Evolutionary conservation across 768 basidiomycete species (phyloP), one percentile per base, ranked within the genome.

Genomic region (Trametopsis cervina): DNA sequence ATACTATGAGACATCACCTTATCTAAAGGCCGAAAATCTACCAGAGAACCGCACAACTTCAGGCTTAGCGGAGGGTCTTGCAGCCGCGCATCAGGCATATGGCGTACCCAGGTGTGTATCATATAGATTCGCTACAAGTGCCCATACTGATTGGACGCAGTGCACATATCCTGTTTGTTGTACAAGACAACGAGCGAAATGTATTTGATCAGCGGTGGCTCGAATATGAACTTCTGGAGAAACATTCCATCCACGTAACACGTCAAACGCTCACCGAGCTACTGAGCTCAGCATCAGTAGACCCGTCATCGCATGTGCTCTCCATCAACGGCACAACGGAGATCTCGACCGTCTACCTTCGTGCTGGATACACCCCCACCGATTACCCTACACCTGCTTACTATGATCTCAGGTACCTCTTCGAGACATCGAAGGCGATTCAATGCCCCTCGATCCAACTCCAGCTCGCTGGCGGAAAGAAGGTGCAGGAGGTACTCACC

Each of bases 401-500:
- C 41, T 98, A 89, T 68, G 60, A 65, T 6, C 86, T 82, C 1
- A 87, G 95, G 6, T 76, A 86, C 56, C 65, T 80, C 12, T 73
- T 98, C 27, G 94, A 98, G 62, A 73, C 80, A 33, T 88, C 86
- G 4, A 70, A 66, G 44, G 92, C 95, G 0, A 92, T 93, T 71
- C 95, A 97, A 54, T 99, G 95, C 60, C 95, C 95, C 0, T 80
- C 81, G 1, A 80, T 97, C 55, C 81, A 86, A 4, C 74, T 98
- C 12, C 95, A 98, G 55, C 80, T 97, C n/a, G 92, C 94, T 0
- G 95, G 95, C 0, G 83, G 85, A 2, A 99, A 99, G 73, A 96
- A 96, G 61, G 81, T 99, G 0, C 95, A 98, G 64, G 83, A 97
- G 58, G 87, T 85, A 0, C 74, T 99, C 13, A 78, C 84, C 5